These are phyloP conservation scores for Coemansia sp. DNA, from an alignment of 192 early-diverging fungal species.

Conservation along the genomic window DNA sequence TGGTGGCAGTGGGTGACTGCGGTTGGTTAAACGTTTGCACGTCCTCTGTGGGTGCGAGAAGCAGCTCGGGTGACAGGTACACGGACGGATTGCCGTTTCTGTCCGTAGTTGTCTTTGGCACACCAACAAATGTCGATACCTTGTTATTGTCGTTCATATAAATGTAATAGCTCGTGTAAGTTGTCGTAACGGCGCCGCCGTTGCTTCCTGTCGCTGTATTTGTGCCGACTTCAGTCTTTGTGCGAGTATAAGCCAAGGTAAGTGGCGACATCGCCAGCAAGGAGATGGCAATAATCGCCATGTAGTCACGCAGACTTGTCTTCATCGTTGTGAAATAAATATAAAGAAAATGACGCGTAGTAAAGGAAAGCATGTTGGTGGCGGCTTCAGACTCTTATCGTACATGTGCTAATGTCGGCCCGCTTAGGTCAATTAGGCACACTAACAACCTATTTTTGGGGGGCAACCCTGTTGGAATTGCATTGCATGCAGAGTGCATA, in stretches of 20 bases:
- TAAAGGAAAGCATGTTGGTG: not conserved
- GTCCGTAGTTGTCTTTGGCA: constrained; percentile 38
- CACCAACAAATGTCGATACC: constrained; percentile 37
- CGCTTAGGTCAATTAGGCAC: not conserved
- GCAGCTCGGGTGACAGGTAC: constrained; percentile 25
- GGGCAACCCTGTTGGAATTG: not conserved
- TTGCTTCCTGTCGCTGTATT: not conserved
- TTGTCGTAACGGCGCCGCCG: constrained; percentile 13
- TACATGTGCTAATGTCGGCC: not conserved
- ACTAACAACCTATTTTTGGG: not conserved
- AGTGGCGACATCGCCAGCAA: constrained; percentile 4
- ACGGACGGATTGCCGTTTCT: constrained; percentile 20
- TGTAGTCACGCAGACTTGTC: not conserved
- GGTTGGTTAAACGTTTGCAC: constrained; percentile 16
- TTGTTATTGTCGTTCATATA: constrained; percentile 38
- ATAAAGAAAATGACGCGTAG: not conserved
- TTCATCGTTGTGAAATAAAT: not conserved
- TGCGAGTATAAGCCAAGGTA: constrained; percentile 24
- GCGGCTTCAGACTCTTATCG: not conserved
- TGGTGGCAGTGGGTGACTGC: not conserved
- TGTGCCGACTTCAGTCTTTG: constrained; percentile 7
- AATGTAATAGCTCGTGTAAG: constrained; percentile 41
- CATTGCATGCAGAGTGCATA: constrained; percentile 4
- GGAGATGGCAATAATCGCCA: constrained; percentile 8
- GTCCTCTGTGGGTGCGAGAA: not conserved